A percentile compares a stretch with the other conserved stretches of the same genome.
These are phyloP conservation scores for Chenopodium suecicum DNA, from an alignment of 148 eudicot genomes.

Conservation along the genomic window DNA sequence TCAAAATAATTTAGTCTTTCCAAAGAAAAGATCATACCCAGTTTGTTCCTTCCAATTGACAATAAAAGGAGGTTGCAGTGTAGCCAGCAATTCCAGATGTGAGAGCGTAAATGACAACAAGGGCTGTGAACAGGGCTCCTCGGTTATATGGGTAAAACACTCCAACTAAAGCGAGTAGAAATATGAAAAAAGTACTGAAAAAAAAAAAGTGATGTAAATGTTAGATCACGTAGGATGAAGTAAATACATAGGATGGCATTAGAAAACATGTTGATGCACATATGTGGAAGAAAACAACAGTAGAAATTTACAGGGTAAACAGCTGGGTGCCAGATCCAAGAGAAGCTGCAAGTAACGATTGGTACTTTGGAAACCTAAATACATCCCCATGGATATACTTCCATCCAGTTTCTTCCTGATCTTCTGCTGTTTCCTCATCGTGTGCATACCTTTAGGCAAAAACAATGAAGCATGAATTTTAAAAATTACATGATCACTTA, in stretches of 20 bases:
- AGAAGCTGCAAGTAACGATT: conserved; percentile 69
- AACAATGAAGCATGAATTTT: background rate
- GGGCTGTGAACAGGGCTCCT: conserved; percentile 40
- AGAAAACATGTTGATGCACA: background rate
- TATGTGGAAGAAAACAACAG: background rate
- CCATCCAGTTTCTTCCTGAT: conserved; percentile 89
- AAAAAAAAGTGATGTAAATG: background rate
- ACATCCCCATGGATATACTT: conserved; percentile 81
- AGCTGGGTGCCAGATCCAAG: conserved; percentile 79
- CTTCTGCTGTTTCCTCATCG: conserved; percentile 76
- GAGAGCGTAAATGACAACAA: conserved; percentile 41
- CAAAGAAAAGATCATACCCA: conserved; percentile 20
- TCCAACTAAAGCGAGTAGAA: conserved; percentile 38
- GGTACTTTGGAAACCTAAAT: conserved; percentile 67
- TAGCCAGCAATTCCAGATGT: conserved; percentile 43
- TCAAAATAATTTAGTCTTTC: too few species aligned
- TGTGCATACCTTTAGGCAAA: conserved; percentile 56
- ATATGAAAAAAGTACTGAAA: conserved; percentile 34
- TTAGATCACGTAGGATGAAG: background rate
- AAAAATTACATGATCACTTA: background rate
- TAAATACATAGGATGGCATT: background rate
- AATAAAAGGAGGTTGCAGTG: conserved; percentile 37
- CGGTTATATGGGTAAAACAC: conserved; percentile 39
- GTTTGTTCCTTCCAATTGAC: conserved; percentile 36
- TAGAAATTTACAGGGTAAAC: conserved; percentile 58